Evolutionary conservation across 2,329 filamentous ascomycete species (phyloP).

Genomic region (Pseudogymnoascus pannorum): DNA sequence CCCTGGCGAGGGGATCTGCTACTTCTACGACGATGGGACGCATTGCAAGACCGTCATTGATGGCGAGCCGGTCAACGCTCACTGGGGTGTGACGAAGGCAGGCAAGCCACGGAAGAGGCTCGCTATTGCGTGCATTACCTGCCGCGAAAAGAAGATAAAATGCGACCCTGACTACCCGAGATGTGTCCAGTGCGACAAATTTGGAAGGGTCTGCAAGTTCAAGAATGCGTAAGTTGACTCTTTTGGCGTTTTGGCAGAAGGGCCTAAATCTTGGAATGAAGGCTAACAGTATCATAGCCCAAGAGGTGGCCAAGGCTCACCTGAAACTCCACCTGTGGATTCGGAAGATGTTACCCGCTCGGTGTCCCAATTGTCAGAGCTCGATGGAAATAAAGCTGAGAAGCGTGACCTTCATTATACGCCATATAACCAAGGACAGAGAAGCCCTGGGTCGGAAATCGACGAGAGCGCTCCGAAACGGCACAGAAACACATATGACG

Average conservation of each 20-base stretch:
- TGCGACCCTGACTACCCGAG: constrained; percentile 84
- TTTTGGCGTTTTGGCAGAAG: neutral
- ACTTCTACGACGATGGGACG: constrained; percentile 78
- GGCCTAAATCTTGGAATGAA: too few species aligned
- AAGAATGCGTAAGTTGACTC: constrained; percentile 66
- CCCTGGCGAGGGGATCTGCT: constrained; percentile 72
- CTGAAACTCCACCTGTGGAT: constrained; percentile 29
- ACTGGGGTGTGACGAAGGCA: constrained; percentile 90
- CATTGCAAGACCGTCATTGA: constrained; percentile 79
- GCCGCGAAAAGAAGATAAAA: constrained; percentile 95
- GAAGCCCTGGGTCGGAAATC: constrained; percentile 24
- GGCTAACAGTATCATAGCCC: constrained; percentile 33
- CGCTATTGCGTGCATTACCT: constrained; percentile 87
- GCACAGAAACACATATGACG: constrained; percentile 24
- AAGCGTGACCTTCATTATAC: constrained; percentile 21
- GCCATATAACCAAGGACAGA: constrained; percentile 25
- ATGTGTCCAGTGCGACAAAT: constrained; percentile 88
- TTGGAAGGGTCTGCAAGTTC: constrained; percentile 76
- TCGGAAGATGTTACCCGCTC: constrained; percentile 25
- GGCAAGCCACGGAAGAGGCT: constrained; percentile 87
- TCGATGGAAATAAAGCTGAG: constrained; percentile 23
- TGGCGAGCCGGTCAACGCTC: constrained; percentile 78
- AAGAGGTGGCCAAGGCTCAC: constrained; percentile 29
- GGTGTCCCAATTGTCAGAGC: constrained; percentile 24
- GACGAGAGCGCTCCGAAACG: constrained; percentile 23